phyloP scores from a whole-genome alignment of 345 rosid species.

The Brassica incana region DNA sequence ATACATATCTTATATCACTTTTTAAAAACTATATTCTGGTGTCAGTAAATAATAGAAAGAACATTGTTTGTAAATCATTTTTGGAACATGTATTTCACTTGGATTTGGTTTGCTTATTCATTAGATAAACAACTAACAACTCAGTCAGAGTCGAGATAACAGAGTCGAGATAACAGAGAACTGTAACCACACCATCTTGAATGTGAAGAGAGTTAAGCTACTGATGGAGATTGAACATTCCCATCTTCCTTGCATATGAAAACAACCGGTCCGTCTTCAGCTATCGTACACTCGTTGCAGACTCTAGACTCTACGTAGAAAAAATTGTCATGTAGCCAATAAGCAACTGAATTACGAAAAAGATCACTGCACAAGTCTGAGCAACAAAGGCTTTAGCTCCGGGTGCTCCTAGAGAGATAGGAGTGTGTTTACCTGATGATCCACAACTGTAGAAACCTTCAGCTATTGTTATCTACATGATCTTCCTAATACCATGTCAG shows the following conservation, averaged over 20 bases:
- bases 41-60: no score
- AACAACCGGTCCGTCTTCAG: slow-evolving; percentile 83
- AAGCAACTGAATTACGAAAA: slow-evolving; percentile 88
- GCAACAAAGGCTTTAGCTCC: slow-evolving; percentile 73
- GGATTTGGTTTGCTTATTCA: not conserved
- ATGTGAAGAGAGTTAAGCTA: slow-evolving; percentile 7
- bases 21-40: no score
- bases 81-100: not conserved
- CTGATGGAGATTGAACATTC: slow-evolving; percentile 70
- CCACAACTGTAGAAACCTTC: slow-evolving; percentile 51
- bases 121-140: not conserved
- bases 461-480: no score
- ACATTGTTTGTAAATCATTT: not conserved
- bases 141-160: no score
- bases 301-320: slow-evolving; percentile 74
- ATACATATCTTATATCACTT: no score
- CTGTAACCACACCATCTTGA: not conserved
- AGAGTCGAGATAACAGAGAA: not conserved
- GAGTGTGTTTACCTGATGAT: slow-evolving; percentile 90
- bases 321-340: slow-evolving; percentile 46
- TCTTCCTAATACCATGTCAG: no score
- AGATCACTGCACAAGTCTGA: slow-evolving; percentile 80
- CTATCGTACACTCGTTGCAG: slow-evolving; percentile 79
- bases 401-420: slow-evolving; percentile 78
- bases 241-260: slow-evolving; percentile 69